Evolutionary conservation across 805 yeast genomes (phyloP), one percentile per base, ranked within the genome.

Genomic region (Candida awuae): DNA sequence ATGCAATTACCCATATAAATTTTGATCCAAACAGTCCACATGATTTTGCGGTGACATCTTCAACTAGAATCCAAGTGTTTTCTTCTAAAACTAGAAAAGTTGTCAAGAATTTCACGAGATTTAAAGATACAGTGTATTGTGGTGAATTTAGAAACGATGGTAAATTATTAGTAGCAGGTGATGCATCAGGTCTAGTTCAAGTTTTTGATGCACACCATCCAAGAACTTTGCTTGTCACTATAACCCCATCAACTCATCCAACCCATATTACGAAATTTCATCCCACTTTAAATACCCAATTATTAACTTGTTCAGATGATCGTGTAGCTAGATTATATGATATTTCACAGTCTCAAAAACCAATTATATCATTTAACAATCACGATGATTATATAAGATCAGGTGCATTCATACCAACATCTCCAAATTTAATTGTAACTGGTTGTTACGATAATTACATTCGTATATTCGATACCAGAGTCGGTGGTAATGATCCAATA

Each of bases 71-170:
- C 41, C 97, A 92, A 59, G 77, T 92, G 8, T 84, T 90, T 54
- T 84, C 95, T 0, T 80, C 95, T n/a, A 85, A 85, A 59, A 92
- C 97, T 0, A 73, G 97, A 52, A 94, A 86, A 55, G 95, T 88
- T 4, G 68, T 77, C 29, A 85, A 85, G 62, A 87, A 95, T 0
- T 84, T 87, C 49, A 71, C 79, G 4, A 63, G 97, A 47, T 92
- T 92, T 63, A 87, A 84, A 56, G 97, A 90, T 53, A 79, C 88
- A 0, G 98, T 87, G 0, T 86, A 84, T 56, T 75, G 86, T 23
- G 97, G 95, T 33, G 94, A 87, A 58, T 90, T 80, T 60, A 73
- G 97, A 53, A 73, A 73, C 41, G 98, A 92, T 56, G 98, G 98
- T 39, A 84, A 85, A 56, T 70, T 92, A 33, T 60, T 92, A 21